Base-by-base conservation (phyloP, 306 rosid species). In the Erythrophleum fordii region DNA sequence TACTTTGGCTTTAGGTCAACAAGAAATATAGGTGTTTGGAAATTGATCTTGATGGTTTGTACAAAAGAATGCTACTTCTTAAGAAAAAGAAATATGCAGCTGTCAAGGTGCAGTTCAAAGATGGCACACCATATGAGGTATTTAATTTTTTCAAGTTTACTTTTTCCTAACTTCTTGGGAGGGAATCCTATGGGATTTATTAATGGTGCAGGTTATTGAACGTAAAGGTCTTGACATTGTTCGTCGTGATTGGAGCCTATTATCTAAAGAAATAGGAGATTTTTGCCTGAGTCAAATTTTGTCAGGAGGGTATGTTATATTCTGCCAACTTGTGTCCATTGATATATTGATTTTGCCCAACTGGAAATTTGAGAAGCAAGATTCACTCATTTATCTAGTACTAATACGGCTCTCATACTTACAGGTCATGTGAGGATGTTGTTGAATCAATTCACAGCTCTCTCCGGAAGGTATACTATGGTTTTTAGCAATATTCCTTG, bases 221-320 rank as follows among this genome's bases (percentile, higher is more conserved):
- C 94, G 99, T 22, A 95, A 95, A 86, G 99, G 99, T 73, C 99
- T 95, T 85, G 99, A 95, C 84, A 95, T 93, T 88, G 99, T 95
- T 85, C 92, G 99, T 29, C 95, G 94, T 75, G 99, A 95, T 85
- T 95, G 99, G 99, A 93, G 98, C 75, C 86, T 91, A 80, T 83
- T 95, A 84, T 92, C 99, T 35, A 95, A 95, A 94, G 98, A 95
- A 64, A 44, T 88, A 48, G 99, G 99, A 88, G 94, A 95, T 72
- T 95, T 95, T 86, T 95, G 98, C 86, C 87, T 95, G 34, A 84
- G 85, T 83, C 94, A 95, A 84, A 93, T 95, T 85, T 89, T 95
- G 88, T 93, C 98, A 0, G 99, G 96, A 89, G 97, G 99, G 99
- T 95, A 88, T 56, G 90, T 73, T 46, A 26, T 79, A 35, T 31